Base-by-base conservation (phyloP, 2,329 filamentous ascomycete species). In the Apiospora koreana region DNA sequence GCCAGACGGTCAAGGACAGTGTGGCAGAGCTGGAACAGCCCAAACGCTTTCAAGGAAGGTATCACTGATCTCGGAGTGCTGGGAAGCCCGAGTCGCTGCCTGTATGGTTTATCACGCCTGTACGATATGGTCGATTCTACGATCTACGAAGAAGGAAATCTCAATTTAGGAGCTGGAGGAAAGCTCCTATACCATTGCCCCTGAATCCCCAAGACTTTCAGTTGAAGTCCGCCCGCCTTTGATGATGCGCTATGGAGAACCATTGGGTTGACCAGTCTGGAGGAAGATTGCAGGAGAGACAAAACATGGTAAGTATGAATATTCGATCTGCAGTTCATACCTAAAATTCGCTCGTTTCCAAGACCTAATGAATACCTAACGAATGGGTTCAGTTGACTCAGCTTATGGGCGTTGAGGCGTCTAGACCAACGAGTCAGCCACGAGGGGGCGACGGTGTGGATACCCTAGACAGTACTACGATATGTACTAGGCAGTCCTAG, bases 1-100 rank as follows among this genome's bases (percentile, higher is more conserved):
- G 94, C 42, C 96, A 99, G 83, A 93, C 85, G 5, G 95, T 98
- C 25, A 74, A 72, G 69, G 72, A 73, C 5, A 38, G 65, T 16
- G 41, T 25, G 43, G 16, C 42, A 18, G 69, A 70, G 2, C 9
- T 70, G 28, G 69, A 70, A 25, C 43, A 42, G 23, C 71, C 71
- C 25, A 72, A 72, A 46, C 71, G 71, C 18, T 65, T 42, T 8
- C 71, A 69, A 46, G 69, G 71, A 14, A 67, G 69, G 23, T 72
- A 72, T 65, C 71, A 72, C 58, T 71, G 25, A 68, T 35, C 2
- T n/a, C 12, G 41, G 31, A 5, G 41, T 43, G 41, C 10, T n/a
- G 54, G 54, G 9, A 38, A 38, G 21, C 3, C 50, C 25, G 21
- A 16, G 18, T 58, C 16, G 16, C 50, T 21, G 9, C 35, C 0